Evolutionary conservation across 2,329 filamentous ascomycete species (phyloP).

Genomic region (Cadophora gregata): DNA sequence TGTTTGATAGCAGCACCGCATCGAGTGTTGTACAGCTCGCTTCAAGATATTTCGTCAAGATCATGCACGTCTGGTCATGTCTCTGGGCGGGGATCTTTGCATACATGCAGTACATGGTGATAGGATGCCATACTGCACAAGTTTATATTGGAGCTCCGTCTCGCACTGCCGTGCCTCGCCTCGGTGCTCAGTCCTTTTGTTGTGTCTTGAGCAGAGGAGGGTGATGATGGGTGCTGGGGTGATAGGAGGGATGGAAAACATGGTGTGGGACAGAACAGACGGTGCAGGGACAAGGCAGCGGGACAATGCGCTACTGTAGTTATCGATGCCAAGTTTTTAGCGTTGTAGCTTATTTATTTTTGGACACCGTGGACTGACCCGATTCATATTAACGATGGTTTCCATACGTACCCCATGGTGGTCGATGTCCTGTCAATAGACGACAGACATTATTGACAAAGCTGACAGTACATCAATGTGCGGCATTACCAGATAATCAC

Average conservation of each 20-base stretch:
- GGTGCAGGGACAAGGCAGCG: neutral
- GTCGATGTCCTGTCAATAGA: neutral
- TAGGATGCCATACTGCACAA: neutral
- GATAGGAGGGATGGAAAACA: too few relatives aligned
- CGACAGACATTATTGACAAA: neutral
- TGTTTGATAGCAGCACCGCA: neutral
- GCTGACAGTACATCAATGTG: neutral
- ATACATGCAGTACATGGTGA: neutral
- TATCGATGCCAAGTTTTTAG: neutral
- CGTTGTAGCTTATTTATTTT: constrained; percentile 15
- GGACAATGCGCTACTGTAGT: neutral
- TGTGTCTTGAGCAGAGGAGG: neutral
- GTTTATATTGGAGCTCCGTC: neutral
- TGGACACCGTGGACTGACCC: neutral
- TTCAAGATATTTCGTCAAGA: neutral
- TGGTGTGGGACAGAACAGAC: neutral
- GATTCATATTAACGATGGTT: neutral
- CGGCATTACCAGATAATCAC: neutral
- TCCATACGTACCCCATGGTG: neutral
- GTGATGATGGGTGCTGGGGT: neutral
- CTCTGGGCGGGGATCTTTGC: neutral
- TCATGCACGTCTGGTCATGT: too few relatives aligned
- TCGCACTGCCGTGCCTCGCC: too few relatives aligned
- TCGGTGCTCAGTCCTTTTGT: neutral
- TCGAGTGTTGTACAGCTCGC: neutral